Base-by-base conservation (phyloP, 1,284 basidiomycete species). In the Phlebopus sp. region DNA sequence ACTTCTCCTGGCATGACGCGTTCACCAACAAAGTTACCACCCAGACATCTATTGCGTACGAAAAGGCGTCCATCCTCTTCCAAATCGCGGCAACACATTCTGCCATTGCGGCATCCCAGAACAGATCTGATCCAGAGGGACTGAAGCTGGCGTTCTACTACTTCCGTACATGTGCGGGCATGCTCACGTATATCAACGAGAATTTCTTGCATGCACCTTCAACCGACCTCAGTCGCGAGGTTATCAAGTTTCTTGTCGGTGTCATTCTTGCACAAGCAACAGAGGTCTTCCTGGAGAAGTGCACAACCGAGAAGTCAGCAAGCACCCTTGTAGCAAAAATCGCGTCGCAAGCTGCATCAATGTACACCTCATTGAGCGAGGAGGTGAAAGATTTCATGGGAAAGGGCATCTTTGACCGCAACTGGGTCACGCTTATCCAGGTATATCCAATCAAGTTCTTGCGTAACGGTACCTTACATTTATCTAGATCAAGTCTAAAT, bases 181-280 rank as follows among this genome's bases (percentile, higher is more conserved):
- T 99, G 92, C 82, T 98, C 60, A 92, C 87, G 9, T 99, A 99
- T 66, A 96, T 99, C 77, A 98, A 98, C 72, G 96, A 99, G 69
- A 99, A 99, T 77, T 99, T 99, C 69, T 73, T 99, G 0, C 97
- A 99, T 63, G 97, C 97, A 0, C 97, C 97, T 0, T 95, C 91
- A n/a, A 97, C 92, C 1, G 97, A 99, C 69, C 81, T 99, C 46
- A 90, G 88, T 64, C 81, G 92, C 23, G 95, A 98, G 49, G 91
- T 99, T 42, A 81, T 99, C 74, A 95, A 96, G 68, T 90, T 96
- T 54, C 75, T 98, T 27, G 86, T 93, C 13, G 84, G 82, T 18
- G 59, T 97, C 55, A 90, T 92, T 66, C 77, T 95, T 14, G 92
- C 92, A 0, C 96, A 99, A 69, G 94, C 96, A 0, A 92, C 91